These are phyloP conservation scores for Tillandsia leiboldiana DNA, from an alignment of 176 grass and related monocot genomes.

Conservation along the genomic window DNA sequence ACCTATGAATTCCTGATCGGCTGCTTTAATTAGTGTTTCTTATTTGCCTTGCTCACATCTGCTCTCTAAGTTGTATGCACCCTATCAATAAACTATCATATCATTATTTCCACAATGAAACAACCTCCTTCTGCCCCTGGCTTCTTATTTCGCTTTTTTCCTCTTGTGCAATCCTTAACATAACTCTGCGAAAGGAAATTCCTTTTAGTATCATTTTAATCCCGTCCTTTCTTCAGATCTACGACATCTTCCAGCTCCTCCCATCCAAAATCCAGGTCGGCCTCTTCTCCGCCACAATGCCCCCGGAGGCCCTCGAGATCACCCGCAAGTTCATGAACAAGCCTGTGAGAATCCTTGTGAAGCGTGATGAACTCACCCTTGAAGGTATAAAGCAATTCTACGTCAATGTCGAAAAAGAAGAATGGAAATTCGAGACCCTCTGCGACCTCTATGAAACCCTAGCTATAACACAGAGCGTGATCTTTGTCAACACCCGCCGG, in stretches of 20 bases:
- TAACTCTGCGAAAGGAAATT: background rate
- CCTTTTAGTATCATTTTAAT: background rate
- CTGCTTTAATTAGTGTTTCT: too few species aligned
- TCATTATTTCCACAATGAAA: too few species aligned
- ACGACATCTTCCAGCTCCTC: conserved; percentile 27
- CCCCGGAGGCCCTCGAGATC: conserved; percentile 10
- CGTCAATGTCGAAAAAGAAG: conserved; percentile 15
- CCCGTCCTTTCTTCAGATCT: conserved; percentile 11
- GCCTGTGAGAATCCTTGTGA: conserved; percentile 13
- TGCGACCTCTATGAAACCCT: conserved; percentile 20
- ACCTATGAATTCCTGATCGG: too few species aligned
- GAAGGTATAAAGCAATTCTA: conserved; percentile 18
- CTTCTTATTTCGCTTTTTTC: background rate
- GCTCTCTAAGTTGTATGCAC: too few species aligned
- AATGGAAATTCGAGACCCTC: conserved; percentile 8
- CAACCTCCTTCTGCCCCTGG: background rate
- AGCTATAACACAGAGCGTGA: conserved; percentile 13
- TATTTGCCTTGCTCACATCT: too few species aligned
- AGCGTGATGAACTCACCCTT: conserved; percentile 11
- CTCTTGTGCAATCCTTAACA: background rate
- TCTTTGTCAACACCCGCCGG: conserved; percentile 12
- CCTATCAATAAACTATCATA: too few species aligned
- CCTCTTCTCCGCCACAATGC: conserved; percentile 14
- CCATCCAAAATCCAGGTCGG: conserved; percentile 20
- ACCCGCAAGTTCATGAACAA: conserved; percentile 24